Evolutionary conservation across 257 asterid genomes (phyloP).

Genomic region (Fraxinus cuspidata): DNA sequence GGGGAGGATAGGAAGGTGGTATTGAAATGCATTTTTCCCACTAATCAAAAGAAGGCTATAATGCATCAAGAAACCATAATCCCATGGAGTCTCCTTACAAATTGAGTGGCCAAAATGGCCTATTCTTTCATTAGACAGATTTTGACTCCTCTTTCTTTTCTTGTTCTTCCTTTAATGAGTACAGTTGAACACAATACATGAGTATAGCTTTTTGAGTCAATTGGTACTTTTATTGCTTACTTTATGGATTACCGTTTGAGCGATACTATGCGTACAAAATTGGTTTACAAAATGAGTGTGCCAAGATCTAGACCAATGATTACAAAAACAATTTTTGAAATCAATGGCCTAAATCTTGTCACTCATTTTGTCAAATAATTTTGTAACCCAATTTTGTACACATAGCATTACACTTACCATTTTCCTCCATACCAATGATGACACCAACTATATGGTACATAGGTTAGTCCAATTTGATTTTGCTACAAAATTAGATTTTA

Average conservation of each 20-base stretch:
- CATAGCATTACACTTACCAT: conserved; percentile 7
- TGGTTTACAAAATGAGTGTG: too few species aligned
- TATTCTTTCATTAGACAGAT: conserved; percentile 58
- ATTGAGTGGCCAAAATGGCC: conserved; percentile 70
- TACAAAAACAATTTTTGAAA: too few species aligned
- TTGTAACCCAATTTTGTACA: too few species aligned
- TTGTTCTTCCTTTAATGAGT: conserved; percentile 38
- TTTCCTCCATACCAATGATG: conserved; percentile 24
- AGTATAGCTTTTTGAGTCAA: conserved; percentile 31
- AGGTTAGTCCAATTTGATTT: neutral
- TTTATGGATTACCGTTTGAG: conserved; percentile 20
- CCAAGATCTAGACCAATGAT: too few species aligned
- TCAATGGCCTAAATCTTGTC: too few species aligned
- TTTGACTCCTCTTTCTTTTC: conserved; percentile 72
- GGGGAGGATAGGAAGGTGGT: conserved; percentile 51
- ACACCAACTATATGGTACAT: conserved; percentile 13
- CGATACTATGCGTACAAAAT: too few species aligned
- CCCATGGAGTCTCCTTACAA: conserved; percentile 48
- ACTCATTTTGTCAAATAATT: too few species aligned
- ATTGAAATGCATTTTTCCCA: conserved; percentile 61
- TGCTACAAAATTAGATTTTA: too few species aligned
- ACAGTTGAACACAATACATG: conserved; percentile 42
- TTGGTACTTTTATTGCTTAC: conserved; percentile 37
- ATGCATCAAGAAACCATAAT: conserved; percentile 46
- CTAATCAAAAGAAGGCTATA: conserved; percentile 51